Evolutionary conservation across 257 asterid genomes (phyloP).

Genomic region (Nicotiana attenuata): DNA sequence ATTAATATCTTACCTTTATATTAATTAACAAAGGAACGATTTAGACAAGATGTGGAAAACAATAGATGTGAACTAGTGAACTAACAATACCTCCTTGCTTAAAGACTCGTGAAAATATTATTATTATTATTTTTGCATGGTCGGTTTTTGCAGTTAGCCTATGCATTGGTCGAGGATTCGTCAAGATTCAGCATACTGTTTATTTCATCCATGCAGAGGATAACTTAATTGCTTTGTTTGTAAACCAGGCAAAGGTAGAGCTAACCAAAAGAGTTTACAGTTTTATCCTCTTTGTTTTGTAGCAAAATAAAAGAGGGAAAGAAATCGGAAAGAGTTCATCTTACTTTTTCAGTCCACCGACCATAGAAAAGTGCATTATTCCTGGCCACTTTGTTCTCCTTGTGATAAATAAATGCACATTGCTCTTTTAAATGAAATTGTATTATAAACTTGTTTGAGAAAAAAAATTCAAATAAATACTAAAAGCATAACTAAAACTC

Average conservation of each 20-base stretch:
- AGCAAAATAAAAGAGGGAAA: background rate
- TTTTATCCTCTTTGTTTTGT: background rate
- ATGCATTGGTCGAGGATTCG: background rate
- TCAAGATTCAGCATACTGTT: conserved; percentile 12
- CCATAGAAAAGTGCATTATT: background rate
- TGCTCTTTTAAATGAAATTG: too few species aligned
- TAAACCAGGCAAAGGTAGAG: background rate
- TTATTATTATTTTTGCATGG: background rate
- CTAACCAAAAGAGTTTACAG: background rate
- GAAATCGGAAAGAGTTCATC: background rate
- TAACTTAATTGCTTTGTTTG: background rate
- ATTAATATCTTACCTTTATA: too few species aligned
- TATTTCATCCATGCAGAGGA: background rate
- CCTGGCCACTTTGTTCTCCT: too few species aligned
- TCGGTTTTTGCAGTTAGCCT: background rate
- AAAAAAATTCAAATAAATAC: too few species aligned
- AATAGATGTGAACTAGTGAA: background rate
- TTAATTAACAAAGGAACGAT: background rate
- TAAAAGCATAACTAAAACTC: too few species aligned
- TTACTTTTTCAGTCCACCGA: background rate
- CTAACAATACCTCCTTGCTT: background rate
- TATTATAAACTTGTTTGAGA: too few species aligned
- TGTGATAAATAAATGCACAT: too few species aligned
- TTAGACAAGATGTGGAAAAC: background rate
- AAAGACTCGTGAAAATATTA: background rate